These are phyloP conservation scores for Penicillium sp. DNA, from an alignment of 2,329 filamentous ascomycete genomes.

Conservation along the genomic window DNA sequence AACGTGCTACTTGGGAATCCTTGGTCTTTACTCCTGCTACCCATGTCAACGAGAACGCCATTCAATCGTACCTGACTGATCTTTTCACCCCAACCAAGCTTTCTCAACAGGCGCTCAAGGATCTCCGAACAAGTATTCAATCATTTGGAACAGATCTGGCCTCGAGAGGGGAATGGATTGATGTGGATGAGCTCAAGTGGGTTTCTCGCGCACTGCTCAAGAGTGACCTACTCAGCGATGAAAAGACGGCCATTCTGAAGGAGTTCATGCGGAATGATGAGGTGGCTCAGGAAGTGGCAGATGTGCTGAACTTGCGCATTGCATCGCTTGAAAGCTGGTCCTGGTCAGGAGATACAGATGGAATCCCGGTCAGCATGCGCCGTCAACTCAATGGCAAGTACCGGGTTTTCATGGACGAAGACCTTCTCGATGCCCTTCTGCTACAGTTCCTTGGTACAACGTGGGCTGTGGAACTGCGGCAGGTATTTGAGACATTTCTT, in stretches of 20 bases:
- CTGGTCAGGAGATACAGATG: slow-evolving; percentile 45
- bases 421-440: slow-evolving; percentile 56
- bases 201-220: slow-evolving; percentile 52
- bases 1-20: slow-evolving; percentile 55
- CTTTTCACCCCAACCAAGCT: slow-evolving; percentile 50
- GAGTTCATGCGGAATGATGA: slow-evolving; percentile 52
- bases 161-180: slow-evolving; percentile 41
- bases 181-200: slow-evolving; percentile 42
- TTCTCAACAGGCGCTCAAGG: slow-evolving; percentile 44
- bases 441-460: slow-evolving; percentile 55
- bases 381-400: slow-evolving; percentile 59
- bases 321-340: slow-evolving; percentile 52
- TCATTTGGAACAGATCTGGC: slow-evolving; percentile 36
- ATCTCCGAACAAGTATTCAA: slow-evolving; percentile 42
- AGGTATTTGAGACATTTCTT: slow-evolving; percentile 40
- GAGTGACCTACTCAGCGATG: slow-evolving; percentile 52
- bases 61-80: slow-evolving; percentile 51
- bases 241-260: slow-evolving; percentile 52
- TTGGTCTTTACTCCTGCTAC: slow-evolving; percentile 52
- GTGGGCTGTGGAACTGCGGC: slow-evolving; percentile 52
- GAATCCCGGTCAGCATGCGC: slow-evolving; percentile 51
- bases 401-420: slow-evolving; percentile 59
- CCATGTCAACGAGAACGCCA: slow-evolving; percentile 47
- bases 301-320: slow-evolving; percentile 59
- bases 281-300: slow-evolving; percentile 54